Base-by-base conservation (phyloP, 164 flowering plant genomes). In the Dillenia turbinata region DNA sequence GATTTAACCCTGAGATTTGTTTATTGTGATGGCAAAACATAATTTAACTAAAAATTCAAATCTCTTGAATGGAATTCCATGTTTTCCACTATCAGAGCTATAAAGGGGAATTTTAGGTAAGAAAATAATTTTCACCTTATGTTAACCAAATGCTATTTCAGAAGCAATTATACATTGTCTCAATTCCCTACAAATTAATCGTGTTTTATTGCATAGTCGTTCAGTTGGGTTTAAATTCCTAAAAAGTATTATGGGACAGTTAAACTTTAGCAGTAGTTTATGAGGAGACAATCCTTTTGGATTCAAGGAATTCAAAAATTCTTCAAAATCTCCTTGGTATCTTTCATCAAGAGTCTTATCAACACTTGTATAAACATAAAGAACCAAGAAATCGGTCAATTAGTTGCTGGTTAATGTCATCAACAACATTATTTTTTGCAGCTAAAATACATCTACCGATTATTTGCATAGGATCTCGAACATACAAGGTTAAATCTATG, bases 351-450 rank as follows among this genome's bases (percentile, higher is more conserved):
- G 22, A 19, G 22, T 19, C 1, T 19, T 19, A 19, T 19, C 22
- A 19, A 19, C 22, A 19, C 22, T 19, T 19, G 22, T 19, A 19
- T 19, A 19, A 19, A 19, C 1, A 19, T 19, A 19, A 19, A 19
- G 22, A 19, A 19, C 1, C 1, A 19, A 1, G 43, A 47, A 66
- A 66, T n/a, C 12, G 15, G 7, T 49, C 9, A 2, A 66, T 66
- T 1, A 66, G 1, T 7, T 10, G 51, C 14, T 50, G 57, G 33
- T 66, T 52, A 12, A 66, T 8, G 12, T n/a, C 9, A 17, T 65
- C 63, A 10, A 65, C 56, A 65, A 49, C 5, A 5, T 53, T 19
- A 64, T 64, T 58, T 47, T 9, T 57, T 59, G 54, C 17, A 2
- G 53, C 47, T 5, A 64, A 48, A 9, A 64, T 53, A 11, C 44